Evolutionary conservation across 176 grass and related monocot genomes (phyloP), one percentile per base, ranked within the genome.

Genomic region (Oryza glaberrima): DNA sequence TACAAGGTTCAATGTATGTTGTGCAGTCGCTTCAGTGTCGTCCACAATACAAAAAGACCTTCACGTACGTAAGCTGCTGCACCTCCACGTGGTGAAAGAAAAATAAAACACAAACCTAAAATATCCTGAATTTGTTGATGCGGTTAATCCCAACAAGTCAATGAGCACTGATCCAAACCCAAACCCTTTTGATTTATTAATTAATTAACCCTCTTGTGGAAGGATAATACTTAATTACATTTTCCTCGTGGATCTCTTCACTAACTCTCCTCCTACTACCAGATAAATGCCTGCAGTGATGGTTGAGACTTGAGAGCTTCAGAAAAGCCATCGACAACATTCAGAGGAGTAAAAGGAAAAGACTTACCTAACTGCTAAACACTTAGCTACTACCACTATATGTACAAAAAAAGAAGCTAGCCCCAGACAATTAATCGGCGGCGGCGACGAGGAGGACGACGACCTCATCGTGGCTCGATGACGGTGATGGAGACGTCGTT

Each of bases 401-500:
- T 38, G 36, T 38, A 38, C 36, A 38, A 6, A 38, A 38, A 38
- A 38, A 38, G 36, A 38, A 38, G 36, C 36, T 38, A 38, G 36
- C 36, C 5, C 36, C 36, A 6, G 36, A 38, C 36, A 6, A 38
- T 32, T 3, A 32, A 32, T 38, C 36, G 36, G 0, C 35, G 35
- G 35, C 35, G 35, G 35, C 35, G 35, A 5, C 35, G 35, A 36
- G 4, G 35, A 38, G 5, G 46, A 48, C 11, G 2, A 48, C 12
- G 32, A 44, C 28, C 41, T 90, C 74, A 97, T 81, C 95, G 76
- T 0, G 95, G 92, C 13, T 87, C 84, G 11, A 97, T 70, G 26
- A 81, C 38, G 1, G 90, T 91, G 30, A 97, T 89, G 40, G 95
- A 89, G 56, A 97, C 81, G 0, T 94, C 90, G 73, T 97, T 97